Evolutionary conservation across 495 filamentous ascomycete genomes (phyloP), one percentile per base, ranked within the genome.

Genomic region (Corynascus novoguineensis): DNA sequence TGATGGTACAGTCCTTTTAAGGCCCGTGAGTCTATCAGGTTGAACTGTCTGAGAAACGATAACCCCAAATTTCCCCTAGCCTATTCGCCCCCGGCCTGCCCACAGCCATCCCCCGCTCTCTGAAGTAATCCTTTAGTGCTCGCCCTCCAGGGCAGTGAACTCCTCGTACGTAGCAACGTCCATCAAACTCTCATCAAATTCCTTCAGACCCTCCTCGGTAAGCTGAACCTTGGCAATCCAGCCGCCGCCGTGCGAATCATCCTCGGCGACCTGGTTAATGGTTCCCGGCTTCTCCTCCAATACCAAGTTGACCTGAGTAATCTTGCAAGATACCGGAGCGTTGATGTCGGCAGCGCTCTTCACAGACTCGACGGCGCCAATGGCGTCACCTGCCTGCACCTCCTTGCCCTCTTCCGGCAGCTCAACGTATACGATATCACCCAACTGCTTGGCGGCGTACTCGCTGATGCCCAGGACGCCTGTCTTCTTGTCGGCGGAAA

Each of bases 341-440:
- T 95, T 85, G 75, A 98, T 95, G 70, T 98, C 93, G 58, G 89
- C 92, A 17, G 95, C 93, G 41, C 88, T 92, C 81, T 98, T 98
- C 69, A 98, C 93, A 10, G 90, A 95, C 80, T 98, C 93, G 59
- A 98, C 92, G 44, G 93, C 91, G 53, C 93, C 93, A 61, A 96
- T 85, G 55, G 87, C 73, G 67, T 95, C 90, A 60, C 89, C 89
- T 29, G 80, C 81, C 28, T 64, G 60, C 35, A 95, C 78, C 61
- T 82, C 78, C 57, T 81, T 74, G 55, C 80, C 84, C 42, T 72
- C 72, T 50, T 79, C 73, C 34, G 92, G 92, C 38, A 97, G 87
- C 81, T 98, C 93, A 60, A 97, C 90, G 77, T 84, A 98, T 68
- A 98, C 92, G 52, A 97, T 90, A 71, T 98, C 93, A 63, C 93